Evolutionary conservation across 75 land plant species (phyloP), one percentile per base, ranked within the genome.

Genomic region (Sequoiadendron giganteum): DNA sequence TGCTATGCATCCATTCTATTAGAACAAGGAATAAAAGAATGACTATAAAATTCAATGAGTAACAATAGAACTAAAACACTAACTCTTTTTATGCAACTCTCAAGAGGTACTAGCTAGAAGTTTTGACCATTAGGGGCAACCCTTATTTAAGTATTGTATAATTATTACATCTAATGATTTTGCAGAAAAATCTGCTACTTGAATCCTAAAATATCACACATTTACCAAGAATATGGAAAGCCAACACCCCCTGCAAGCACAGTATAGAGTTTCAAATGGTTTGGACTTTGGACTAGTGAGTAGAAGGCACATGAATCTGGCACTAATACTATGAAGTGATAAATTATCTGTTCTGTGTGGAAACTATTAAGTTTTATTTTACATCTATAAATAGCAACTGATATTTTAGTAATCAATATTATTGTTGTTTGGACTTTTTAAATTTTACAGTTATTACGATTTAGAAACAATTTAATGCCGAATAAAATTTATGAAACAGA

Each of bases 401-500:
- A 14, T 76, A 39, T 79, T 42, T 18, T 18, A 28, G n/a, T 82
- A 13, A 8, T 82, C 21, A 47, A 82, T 82, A 32, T 45, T 42
- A 42, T 45, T 82, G 15, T 82, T 82, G 4, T 13, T 82, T 82
- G 84, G 32, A 82, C n/a, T 82, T 28, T 25, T 75, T 10, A 1
- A 47, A n/a, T 47, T 43, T 82, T 82, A n/a, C 25, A 47, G 84
- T 1, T 81, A 45, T 10, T 42, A 19, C 28, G 13, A 81, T 9
- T 28, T 45, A 81, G 21, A 28, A 48, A 48, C 52, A 48, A 48
- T 48, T 48, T 48, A 52, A 52, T 52, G 55, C 55, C 2, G 13
- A 52, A 52, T 52, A 52, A 52, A 48, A 52, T 47, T 82, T 49
- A 9, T 48, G 40, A 30, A 36, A 65, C 94, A 98, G 99, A 98